phyloP scores from a whole-genome alignment of 345 rosid genomes.

The Lumnitzera littorea region DNA sequence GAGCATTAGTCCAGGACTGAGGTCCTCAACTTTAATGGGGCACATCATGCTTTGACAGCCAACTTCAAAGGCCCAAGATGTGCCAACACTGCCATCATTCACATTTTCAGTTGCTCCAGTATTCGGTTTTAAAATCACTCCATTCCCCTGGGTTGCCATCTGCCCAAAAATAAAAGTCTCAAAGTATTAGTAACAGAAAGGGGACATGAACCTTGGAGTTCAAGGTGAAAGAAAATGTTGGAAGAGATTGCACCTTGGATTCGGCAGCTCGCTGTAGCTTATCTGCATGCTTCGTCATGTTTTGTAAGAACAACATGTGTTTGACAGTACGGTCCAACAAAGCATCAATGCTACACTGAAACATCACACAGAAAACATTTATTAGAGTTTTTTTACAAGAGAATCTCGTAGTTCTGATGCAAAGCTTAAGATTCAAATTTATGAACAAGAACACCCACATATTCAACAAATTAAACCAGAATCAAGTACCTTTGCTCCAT shows the following conservation, averaged over 20 bases:
- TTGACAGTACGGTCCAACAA: slow-evolving; percentile 76
- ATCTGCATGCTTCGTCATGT: slow-evolving; percentile 69
- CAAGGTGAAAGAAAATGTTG: slow-evolving; percentile 2
- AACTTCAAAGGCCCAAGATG: slow-evolving; percentile 85
- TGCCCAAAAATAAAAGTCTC: slow-evolving; percentile 5
- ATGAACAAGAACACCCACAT: background rate
- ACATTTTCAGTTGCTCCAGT: slow-evolving; percentile 1
- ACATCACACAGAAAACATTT: slow-evolving; percentile 9
- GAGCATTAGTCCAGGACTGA: slow-evolving; percentile 70
- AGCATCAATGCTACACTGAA: slow-evolving; percentile 84
- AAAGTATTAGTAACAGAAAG: background rate
- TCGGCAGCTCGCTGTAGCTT: slow-evolving; percentile 56
- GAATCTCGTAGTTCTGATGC: background rate
- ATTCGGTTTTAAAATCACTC: slow-evolving; percentile 22
- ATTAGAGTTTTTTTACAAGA: slow-evolving; percentile 4
- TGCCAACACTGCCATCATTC: slow-evolving; percentile 30
- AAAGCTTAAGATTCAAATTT: background rate
- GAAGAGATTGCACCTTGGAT: slow-evolving; percentile 46
- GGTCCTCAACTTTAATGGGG: slow-evolving; percentile 82
- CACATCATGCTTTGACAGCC: slow-evolving; percentile 55
- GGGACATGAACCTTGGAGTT: slow-evolving; percentile 1
- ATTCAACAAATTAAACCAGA: slow-evolving; percentile 4
- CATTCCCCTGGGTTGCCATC: slow-evolving; percentile 33
- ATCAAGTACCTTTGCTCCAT: slow-evolving; percentile 67
- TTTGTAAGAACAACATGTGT: slow-evolving; percentile 88